Evolutionary conservation across 192 early-diverging fungal species (phyloP).

Genomic region (Kickxella alabastrina): DNA sequence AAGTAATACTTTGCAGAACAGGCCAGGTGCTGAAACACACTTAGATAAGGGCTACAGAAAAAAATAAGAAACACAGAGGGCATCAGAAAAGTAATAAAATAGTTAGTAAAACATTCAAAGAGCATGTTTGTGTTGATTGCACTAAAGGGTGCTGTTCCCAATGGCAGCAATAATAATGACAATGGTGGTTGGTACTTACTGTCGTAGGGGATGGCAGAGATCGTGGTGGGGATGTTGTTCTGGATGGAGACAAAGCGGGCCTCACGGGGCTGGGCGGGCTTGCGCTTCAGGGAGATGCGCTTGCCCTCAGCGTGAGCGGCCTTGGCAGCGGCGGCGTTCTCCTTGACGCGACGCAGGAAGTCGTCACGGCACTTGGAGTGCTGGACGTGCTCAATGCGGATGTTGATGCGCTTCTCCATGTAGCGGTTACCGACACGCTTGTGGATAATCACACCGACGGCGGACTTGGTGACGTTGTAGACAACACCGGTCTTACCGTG

Average conservation of each 20-base stretch:
- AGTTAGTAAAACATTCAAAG: too few relatives aligned
- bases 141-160: too few relatives aligned
- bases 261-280: conserved; percentile 81
- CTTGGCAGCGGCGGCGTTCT: conserved; percentile 80
- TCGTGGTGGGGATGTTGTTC: conserved; percentile 87
- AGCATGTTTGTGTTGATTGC: too few relatives aligned
- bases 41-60: conserved; percentile 49
- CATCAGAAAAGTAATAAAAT: conserved; percentile 6
- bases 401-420: conserved; percentile 98
- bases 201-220: conserved; percentile 96
- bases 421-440: conserved; percentile 98
- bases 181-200: conserved; percentile 55
- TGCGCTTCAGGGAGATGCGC: conserved; percentile 81
- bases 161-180: conserved; percentile 7
- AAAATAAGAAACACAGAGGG: background rate
- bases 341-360: conserved; percentile 96
- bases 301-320: conserved; percentile 79
- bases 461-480: conserved; percentile 99
- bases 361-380: conserved; percentile 99
- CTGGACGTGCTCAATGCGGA: conserved; percentile 98
- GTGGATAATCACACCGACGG: conserved; percentile 97
- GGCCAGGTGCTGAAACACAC: too few relatives aligned
- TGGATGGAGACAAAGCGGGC: conserved; percentile 84
- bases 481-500: conserved; percentile 98
- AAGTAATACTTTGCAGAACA: background rate